Base-by-base conservation (phyloP, 257 asterid species). In the Solanum chilense region DNA sequence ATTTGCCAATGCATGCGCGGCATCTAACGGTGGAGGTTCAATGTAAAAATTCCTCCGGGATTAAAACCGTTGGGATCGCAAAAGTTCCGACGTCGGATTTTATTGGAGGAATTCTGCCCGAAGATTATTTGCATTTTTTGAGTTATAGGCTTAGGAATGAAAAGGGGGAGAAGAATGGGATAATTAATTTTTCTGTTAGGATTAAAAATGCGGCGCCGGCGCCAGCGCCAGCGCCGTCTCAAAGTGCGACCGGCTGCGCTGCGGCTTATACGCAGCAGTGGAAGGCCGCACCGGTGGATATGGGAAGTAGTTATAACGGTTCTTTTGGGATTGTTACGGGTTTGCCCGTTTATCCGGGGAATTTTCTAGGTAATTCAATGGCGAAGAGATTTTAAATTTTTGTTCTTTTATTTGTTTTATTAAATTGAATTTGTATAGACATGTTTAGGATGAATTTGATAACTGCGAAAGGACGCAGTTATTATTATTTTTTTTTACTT, bases 71-170 rank as follows among this genome's bases (percentile, higher is more conserved):
- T 75, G 99, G 99, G 73, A 60, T 90, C 3, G 95, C 93, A 0
- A 88, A 66, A 12, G 88, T 96, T 82, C 99, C 98, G 5, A 92
- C 91, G 25, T 76, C 94, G n/a, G 99, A 96, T 88, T 96, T 96
- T 80, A 29, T 88, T 31, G 98, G 96, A 16, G 97, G 96, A 3
- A 64, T 84, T 70, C 87, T 93, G 82, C 98, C 97, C 18, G 92
- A 89, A 9, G 91, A 91, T n/a, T 90, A 93, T 73, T 23, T 95
- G 93, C 95, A 92, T 44, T 94, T 96, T 85, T 89, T 96, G 97
- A 95, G 99, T 88, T 96, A 96, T 35, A 92, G 98, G 89, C 77
- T 96, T 88, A 91, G 94, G 91, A 93, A 92, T 74, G 83, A 66
- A 9, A 85, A 80, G 12, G 97, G 99, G 5, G 88, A 47, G 35